A percentile compares a stretch with the other conserved stretches of the same genome.
Conservation (phyloP, 2,329 filamentous ascomycete genomes). For the Colletotrichum zoysiae region DNA sequence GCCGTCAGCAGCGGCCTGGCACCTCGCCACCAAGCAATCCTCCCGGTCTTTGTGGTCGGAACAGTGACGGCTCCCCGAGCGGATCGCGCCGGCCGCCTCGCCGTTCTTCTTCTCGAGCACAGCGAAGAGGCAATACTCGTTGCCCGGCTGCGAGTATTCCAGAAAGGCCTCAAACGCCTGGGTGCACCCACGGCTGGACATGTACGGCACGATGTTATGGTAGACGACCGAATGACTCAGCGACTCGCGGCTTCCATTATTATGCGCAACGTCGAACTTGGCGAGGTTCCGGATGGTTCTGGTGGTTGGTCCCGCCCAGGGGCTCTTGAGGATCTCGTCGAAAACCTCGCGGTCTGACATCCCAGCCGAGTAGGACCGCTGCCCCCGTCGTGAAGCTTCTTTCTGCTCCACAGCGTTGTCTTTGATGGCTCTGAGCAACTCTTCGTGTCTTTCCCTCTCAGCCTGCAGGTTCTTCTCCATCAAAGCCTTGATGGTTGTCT, state of each 20-base stretch:
- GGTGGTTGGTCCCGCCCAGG: neutral
- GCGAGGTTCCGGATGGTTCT: neutral
- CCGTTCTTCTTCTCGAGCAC: neutral
- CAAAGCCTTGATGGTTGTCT: neutral
- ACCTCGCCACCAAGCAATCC: neutral
- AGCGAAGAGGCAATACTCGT: neutral
- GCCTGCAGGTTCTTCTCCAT: neutral
- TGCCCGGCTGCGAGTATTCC: neutral
- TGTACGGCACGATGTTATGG: neutral
- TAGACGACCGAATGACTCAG: neutral
- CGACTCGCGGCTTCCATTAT: neutral
- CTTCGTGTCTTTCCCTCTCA: neutral
- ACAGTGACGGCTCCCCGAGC: neutral
- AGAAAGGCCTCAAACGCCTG: neutral
- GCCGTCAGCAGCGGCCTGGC: neutral
- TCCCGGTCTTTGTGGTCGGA: neutral
- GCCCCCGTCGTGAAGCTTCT: neutral
- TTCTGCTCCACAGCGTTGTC: neutral
- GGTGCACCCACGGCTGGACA: neutral
- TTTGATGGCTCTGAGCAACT: neutral
- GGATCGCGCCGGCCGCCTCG: neutral
- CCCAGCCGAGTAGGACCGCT: neutral
- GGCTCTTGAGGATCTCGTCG: neutral
- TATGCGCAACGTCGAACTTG: neutral
- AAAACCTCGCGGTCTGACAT: neutral